Percentiles rank a stretch among this genome's conserved stretches.
Conservation (phyloP, 768 basidiomycete genomes). For the Tylopilus cervinicoccineus region DNA sequence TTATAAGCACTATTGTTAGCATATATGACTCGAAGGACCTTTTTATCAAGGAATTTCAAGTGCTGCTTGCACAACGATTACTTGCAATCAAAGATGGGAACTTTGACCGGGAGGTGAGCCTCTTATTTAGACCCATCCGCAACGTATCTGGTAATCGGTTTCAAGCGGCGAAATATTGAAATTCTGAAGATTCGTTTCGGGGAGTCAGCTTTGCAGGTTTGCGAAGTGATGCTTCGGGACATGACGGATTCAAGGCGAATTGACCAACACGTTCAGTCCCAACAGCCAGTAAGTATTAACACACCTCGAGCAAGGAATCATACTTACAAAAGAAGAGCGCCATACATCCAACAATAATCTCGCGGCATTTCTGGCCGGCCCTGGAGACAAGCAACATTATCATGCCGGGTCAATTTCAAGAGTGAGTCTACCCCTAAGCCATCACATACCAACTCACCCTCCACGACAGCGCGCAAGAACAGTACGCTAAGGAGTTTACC, state of each 20-base stretch:
- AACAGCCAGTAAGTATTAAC: slow-evolving; percentile 49
- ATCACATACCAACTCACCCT: slow-evolving; percentile 1
- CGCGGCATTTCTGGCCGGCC: slow-evolving; percentile 92
- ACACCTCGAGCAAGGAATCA: not conserved
- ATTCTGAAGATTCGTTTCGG: slow-evolving; percentile 95
- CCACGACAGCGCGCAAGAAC: slow-evolving; percentile 57
- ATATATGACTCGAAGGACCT: slow-evolving; percentile 97
- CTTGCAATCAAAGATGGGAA: slow-evolving; percentile 78
- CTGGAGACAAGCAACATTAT: slow-evolving; percentile 67
- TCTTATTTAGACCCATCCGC: not conserved
- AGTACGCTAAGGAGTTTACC: slow-evolving; percentile 75
- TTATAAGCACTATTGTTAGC: slow-evolving; percentile 93
- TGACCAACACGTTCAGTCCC: slow-evolving; percentile 82
- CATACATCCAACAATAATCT: slow-evolving; percentile 88
- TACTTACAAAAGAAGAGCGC: slow-evolving; percentile 44
- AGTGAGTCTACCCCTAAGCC: slow-evolving; percentile 41
- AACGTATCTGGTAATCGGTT: slow-evolving; percentile 4
- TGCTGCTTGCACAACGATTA: slow-evolving; percentile 82
- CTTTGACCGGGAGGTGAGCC: slow-evolving; percentile 58
- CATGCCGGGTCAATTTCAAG: slow-evolving; percentile 83
- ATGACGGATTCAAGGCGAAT: slow-evolving; percentile 92
- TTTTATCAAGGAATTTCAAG: slow-evolving; percentile 93
- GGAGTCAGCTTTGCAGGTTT: slow-evolving; percentile 86
- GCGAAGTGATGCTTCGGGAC: slow-evolving; percentile 98
- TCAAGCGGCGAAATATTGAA: slow-evolving; percentile 85